A percentile compares a stretch with the other conserved stretches of the same genome.
Conservation (phyloP, 2,329 filamentous ascomycete species). For the Fusarium dlaminii region DNA sequence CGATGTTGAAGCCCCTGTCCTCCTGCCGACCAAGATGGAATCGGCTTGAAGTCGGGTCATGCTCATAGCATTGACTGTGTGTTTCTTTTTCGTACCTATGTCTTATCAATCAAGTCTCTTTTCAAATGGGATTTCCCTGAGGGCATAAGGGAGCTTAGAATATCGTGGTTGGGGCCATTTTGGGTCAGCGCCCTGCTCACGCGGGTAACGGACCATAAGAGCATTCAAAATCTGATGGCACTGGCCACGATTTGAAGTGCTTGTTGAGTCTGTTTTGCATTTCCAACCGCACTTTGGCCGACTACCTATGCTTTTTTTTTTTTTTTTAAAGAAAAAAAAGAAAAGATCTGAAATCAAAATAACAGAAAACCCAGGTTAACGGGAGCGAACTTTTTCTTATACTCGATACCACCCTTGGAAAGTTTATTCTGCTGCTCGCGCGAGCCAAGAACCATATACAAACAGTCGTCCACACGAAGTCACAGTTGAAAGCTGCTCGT, state of each 20-base stretch:
- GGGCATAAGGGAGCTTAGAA: background rate
- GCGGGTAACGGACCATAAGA: background rate
- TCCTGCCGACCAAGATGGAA: constrained; percentile 44
- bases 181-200: constrained; percentile 14
- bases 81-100: constrained; percentile 16
- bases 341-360: background rate
- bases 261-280: background rate
- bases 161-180: constrained; percentile 4
- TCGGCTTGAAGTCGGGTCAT: constrained; percentile 33
- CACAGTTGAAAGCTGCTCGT: constrained; percentile 8
- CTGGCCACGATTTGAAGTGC: background rate
- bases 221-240: background rate
- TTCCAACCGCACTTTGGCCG: background rate
- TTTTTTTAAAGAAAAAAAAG: background rate
- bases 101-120: constrained; percentile 23
- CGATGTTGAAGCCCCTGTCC: constrained; percentile 58
- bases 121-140: background rate
- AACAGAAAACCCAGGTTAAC: background rate
- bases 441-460: constrained; percentile 42
- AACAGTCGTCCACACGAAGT: constrained; percentile 28
- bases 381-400: constrained; percentile 30
- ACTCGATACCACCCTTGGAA: constrained; percentile 38
- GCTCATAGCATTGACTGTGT: background rate
- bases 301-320: background rate
- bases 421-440: constrained; percentile 49